Percentiles rank a stretch among this genome's conserved stretches.
phyloP scores from a whole-genome alignment of 2,329 filamentous ascomycete genomes.

The Sphaceloma murrayae region DNA sequence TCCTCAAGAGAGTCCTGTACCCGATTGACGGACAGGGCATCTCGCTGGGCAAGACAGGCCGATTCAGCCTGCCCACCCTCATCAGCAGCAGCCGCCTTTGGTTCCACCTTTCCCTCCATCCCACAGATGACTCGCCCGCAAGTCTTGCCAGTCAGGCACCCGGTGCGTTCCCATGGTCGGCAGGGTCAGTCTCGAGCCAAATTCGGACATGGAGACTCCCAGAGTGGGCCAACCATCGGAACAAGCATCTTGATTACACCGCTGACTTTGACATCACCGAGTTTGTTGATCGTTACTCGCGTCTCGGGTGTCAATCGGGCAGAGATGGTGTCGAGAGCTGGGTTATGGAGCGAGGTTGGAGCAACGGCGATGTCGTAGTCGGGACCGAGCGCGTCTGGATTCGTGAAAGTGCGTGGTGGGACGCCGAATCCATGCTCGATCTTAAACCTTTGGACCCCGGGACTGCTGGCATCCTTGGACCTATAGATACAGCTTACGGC shows the following conservation, averaged over 20 bases:
- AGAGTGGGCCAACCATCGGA: slow-evolving; percentile 92
- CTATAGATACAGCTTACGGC: slow-evolving; percentile 61
- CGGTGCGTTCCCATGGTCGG: slow-evolving; percentile 80
- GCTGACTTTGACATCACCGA: slow-evolving; percentile 93
- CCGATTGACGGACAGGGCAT: slow-evolving; percentile 71
- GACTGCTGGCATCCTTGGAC: slow-evolving; percentile 46
- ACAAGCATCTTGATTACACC: slow-evolving; percentile 86
- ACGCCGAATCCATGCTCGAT: slow-evolving; percentile 92
- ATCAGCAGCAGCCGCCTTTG: slow-evolving; percentile 81
- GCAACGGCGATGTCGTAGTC: slow-evolving; percentile 89
- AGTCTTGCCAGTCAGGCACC: slow-evolving; percentile 62
- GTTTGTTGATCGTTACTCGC: slow-evolving; percentile 71
- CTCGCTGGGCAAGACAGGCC: slow-evolving; percentile 63
- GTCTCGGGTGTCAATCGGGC: slow-evolving; percentile 79
- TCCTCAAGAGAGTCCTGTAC: slow-evolving; percentile 72
- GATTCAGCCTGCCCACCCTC: slow-evolving; percentile 65
- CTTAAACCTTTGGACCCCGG: slow-evolving; percentile 58
- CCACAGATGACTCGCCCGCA: slow-evolving; percentile 74
- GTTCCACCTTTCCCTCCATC: slow-evolving; percentile 89
- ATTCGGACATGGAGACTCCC: slow-evolving; percentile 86
- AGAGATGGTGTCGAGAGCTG: slow-evolving; percentile 89
- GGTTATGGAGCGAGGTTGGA: slow-evolving; percentile 93
- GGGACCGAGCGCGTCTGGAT: slow-evolving; percentile 93
- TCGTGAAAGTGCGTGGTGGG: slow-evolving; percentile 91
- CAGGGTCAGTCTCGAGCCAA: slow-evolving; percentile 83